phyloP scores from a whole-genome alignment of 2,329 filamentous ascomycete genomes.

The Hymenoscyphus scutula region DNA sequence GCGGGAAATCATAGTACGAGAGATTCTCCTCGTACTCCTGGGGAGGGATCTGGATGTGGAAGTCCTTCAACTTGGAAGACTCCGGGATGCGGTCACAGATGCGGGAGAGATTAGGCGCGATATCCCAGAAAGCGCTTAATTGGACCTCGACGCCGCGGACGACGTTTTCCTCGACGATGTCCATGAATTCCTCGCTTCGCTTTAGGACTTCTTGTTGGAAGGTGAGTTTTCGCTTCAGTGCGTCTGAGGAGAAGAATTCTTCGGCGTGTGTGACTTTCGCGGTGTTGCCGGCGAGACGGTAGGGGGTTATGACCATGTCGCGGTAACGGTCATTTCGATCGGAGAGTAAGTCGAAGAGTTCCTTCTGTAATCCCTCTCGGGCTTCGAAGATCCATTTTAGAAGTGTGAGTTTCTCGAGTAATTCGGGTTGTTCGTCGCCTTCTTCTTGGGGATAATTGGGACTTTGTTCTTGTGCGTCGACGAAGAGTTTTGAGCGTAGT shows the following conservation, averaged over 20 bases:
- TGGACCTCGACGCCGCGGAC: conserved; percentile 86
- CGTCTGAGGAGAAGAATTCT: conserved; percentile 79
- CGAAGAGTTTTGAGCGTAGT: conserved; percentile 68
- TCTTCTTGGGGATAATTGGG: conserved; percentile 90
- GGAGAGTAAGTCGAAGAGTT: conserved; percentile 78
- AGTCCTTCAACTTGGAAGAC: conserved; percentile 43
- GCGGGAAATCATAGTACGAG: conserved; percentile 71
- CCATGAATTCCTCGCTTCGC: conserved; percentile 73
- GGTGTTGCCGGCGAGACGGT: conserved; percentile 68
- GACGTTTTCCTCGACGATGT: conserved; percentile 80
- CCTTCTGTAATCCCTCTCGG: conserved; percentile 81
- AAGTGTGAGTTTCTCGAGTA: conserved; percentile 89
- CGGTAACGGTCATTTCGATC: conserved; percentile 86
- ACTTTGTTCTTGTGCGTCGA: conserved; percentile 59
- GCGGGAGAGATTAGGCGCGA: conserved; percentile 76
- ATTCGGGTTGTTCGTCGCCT: conserved; percentile 89
- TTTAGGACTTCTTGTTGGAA: conserved; percentile 71
- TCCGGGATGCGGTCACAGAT: conserved; percentile 78
- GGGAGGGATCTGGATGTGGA: conserved; percentile 73
- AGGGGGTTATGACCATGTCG: conserved; percentile 78
- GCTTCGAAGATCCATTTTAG: conserved; percentile 97
- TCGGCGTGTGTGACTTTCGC: conserved; percentile 78
- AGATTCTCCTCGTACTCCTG: conserved; percentile 85
- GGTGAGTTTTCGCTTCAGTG: conserved; percentile 64
- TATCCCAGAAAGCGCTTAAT: conserved; percentile 95